These are phyloP conservation scores for Trypanosoma avium DNA, from an alignment of 208 protist genomes.

Conservation along the genomic window DNA sequence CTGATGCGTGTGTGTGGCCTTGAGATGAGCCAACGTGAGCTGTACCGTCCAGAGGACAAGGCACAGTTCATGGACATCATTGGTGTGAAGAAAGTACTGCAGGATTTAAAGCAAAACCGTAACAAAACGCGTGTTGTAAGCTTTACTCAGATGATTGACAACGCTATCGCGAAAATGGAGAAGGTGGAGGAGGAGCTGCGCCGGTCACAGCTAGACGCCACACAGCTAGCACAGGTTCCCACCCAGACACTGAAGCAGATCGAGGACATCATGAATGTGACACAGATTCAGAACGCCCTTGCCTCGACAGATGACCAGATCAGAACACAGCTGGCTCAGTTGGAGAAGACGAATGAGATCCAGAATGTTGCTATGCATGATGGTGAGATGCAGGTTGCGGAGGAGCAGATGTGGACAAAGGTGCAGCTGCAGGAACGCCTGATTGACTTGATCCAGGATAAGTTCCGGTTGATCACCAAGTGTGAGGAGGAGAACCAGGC, in stretches of 20 bases:
- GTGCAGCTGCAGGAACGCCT: constrained; percentile 80
- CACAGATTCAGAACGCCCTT: constrained; percentile 74
- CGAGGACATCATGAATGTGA: constrained; percentile 83
- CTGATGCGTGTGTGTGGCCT: constrained; percentile 71
- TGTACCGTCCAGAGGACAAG: constrained; percentile 81
- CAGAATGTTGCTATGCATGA: constrained; percentile 80
- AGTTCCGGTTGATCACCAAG: constrained; percentile 74
- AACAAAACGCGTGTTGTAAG: constrained; percentile 83
- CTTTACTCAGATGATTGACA: constrained; percentile 81
- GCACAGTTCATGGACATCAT: constrained; percentile 78
- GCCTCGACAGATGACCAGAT: constrained; percentile 77
- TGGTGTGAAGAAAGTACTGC: constrained; percentile 72
- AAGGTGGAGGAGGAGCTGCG: constrained; percentile 78
- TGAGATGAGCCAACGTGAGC: constrained; percentile 68
- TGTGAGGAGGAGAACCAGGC: constrained; percentile 76
- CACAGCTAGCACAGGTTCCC: constrained; percentile 68
- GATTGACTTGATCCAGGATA: constrained; percentile 76
- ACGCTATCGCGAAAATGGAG: constrained; percentile 76
- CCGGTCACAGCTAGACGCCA: constrained; percentile 65
- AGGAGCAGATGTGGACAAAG: constrained; percentile 87
- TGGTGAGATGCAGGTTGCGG: constrained; percentile 81
- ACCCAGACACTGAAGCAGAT: constrained; percentile 64
- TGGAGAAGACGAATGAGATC: constrained; percentile 81
- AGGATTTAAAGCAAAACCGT: constrained; percentile 76
- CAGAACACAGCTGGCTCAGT: constrained; percentile 70